phyloP scores from a whole-genome alignment of 257 asterid genomes.

The Ilex asprella region DNA sequence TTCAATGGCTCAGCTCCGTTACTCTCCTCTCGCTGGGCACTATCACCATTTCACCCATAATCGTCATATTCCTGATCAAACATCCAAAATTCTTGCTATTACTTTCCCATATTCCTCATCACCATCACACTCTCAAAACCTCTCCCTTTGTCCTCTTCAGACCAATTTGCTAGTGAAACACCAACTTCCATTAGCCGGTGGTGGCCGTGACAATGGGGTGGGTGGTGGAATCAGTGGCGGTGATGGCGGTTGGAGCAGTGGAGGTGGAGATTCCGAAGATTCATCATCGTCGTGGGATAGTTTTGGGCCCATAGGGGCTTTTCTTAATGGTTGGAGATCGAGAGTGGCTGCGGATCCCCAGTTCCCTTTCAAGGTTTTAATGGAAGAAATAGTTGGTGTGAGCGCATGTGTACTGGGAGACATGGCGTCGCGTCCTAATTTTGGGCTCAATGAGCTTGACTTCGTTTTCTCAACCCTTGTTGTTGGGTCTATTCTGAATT shows the following conservation, averaged over 20 bases:
- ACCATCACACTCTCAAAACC: background rate
- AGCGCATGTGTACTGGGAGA: constrained; percentile 78
- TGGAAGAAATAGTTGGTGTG: constrained; percentile 92
- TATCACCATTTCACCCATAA: background rate
- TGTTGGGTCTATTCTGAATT: constrained; percentile 73
- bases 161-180: constrained; percentile 5
- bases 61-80: background rate
- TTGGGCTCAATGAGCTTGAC: constrained; percentile 89
- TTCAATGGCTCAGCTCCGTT: constrained; percentile 28
- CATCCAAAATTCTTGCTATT: constrained; percentile 5
- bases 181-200: constrained; percentile 19
- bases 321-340: constrained; percentile 76
- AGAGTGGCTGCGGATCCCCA: constrained; percentile 91
- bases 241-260: constrained; percentile 27
- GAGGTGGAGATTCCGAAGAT: constrained; percentile 41
- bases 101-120: background rate
- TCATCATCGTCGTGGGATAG: constrained; percentile 33
- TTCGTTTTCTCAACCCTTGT: constrained; percentile 86
- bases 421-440: constrained; percentile 92
- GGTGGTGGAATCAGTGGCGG: constrained; percentile 25
- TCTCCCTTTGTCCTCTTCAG: background rate
- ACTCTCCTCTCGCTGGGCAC: constrained; percentile 17
- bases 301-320: constrained; percentile 77
- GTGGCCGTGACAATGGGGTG: constrained; percentile 13
- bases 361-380: constrained; percentile 82